Conservation (phyloP, 148 eudicot genomes). For the Amaranthus cruentus region DNA sequence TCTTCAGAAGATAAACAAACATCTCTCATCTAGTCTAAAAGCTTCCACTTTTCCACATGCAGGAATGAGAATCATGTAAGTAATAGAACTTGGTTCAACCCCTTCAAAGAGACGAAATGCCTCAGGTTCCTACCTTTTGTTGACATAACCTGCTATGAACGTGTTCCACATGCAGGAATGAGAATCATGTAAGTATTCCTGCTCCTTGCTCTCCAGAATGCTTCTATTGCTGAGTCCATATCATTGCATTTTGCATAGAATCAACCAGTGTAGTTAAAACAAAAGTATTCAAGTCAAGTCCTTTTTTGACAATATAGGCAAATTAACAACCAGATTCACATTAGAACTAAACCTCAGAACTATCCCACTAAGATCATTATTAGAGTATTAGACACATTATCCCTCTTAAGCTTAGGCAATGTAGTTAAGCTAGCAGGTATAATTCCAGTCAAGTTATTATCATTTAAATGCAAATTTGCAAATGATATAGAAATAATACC, state of each 20-base stretch:
- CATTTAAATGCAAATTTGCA: too few species aligned
- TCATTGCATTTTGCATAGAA: conserved; percentile 50
- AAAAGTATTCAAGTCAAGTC: conserved; percentile 33
- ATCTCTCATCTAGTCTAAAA: conserved; percentile 32
- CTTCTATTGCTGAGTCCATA: conserved; percentile 35
- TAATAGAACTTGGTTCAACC: conserved; percentile 33
- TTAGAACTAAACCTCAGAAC: too few species aligned
- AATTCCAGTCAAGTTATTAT: too few species aligned
- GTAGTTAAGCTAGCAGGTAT: too few species aligned
- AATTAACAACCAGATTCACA: too few species aligned
- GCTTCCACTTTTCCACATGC: conserved; percentile 41
- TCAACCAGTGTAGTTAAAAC: conserved; percentile 53
- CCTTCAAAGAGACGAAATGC: conserved; percentile 37
- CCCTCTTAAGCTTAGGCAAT: too few species aligned
- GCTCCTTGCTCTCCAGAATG: conserved; percentile 37
- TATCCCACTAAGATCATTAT: too few species aligned
- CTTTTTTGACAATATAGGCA: conserved; percentile 32
- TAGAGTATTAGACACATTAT: too few species aligned
- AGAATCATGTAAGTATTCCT: conserved; percentile 23
- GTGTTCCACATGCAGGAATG: conserved; percentile 39
- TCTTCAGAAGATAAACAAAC: conserved; percentile 42
- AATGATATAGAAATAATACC: too few species aligned
- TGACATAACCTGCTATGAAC: conserved; percentile 37
- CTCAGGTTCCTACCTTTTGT: conserved; percentile 23
- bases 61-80: conserved; percentile 44